A percentile compares a stretch with the other conserved stretches of the same genome.
phyloP scores from a whole-genome alignment of 2,329 filamentous ascomycete genomes.

The Neofusicoccum sp. region DNA sequence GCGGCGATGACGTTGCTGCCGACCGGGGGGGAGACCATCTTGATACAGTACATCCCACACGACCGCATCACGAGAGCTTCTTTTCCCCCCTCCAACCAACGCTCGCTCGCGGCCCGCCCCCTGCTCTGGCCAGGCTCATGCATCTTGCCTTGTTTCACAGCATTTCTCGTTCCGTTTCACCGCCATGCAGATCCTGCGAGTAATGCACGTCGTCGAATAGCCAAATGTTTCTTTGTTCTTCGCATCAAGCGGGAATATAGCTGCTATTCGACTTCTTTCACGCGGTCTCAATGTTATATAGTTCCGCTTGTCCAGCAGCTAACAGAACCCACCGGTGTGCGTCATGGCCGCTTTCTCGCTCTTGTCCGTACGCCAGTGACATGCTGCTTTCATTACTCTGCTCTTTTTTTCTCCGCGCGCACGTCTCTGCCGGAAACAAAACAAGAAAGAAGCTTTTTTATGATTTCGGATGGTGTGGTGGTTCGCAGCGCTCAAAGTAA shows the following conservation, averaged over 20 bases:
- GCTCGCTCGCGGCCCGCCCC: neutral
- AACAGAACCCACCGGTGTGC: neutral
- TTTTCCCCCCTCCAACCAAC: neutral
- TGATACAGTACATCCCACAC: too few species aligned
- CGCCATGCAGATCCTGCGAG: neutral
- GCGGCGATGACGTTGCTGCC: too few species aligned
- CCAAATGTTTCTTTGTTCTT: neutral
- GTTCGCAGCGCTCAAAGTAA: conserved; percentile 17
- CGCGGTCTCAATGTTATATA: neutral
- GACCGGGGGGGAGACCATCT: too few species aligned
- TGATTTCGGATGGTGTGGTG: conserved; percentile 16
- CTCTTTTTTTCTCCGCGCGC: neutral
- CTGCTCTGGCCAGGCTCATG: neutral
- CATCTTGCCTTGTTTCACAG: neutral
- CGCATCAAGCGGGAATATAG: neutral
- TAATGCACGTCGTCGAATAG: neutral
- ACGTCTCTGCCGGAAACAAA: conserved; percentile 2
- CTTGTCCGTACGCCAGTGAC: neutral
- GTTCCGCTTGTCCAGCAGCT: neutral
- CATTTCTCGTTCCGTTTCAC: neutral
- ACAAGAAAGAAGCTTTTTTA: conserved; percentile 16
- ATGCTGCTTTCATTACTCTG: conserved; percentile 12
- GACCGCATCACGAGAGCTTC: neutral
- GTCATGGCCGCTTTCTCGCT: neutral
- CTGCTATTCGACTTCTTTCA: neutral